Percentiles rank a stretch among this genome's conserved stretches.
phyloP scores from a whole-genome alignment of 768 basidiomycete genomes.

The Termitomyces heimii region DNA sequence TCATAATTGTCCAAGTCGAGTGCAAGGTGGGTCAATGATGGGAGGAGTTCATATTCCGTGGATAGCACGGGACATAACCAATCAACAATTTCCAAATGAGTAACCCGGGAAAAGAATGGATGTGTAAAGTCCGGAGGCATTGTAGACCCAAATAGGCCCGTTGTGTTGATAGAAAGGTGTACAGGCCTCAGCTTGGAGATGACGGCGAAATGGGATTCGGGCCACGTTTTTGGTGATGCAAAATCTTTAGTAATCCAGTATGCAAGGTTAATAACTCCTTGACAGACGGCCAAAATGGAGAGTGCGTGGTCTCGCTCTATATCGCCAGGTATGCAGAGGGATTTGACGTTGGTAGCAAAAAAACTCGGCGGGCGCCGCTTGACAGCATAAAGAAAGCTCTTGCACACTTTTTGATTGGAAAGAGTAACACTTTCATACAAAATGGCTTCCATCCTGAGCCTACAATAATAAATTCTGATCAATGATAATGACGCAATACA shows the following conservation, averaged over 20 bases:
- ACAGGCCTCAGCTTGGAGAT: conserved; percentile 15
- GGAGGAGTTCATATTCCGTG: conserved; percentile 10
- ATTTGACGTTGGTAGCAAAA: conserved; percentile 19
- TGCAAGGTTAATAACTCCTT: conserved; percentile 19
- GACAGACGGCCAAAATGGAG: conserved; percentile 17
- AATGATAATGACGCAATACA: neutral
- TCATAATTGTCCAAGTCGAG: conserved; percentile 16
- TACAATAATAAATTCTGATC: neutral
- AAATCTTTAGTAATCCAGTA: conserved; percentile 14
- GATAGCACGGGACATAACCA: conserved; percentile 12
- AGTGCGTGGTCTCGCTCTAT: conserved; percentile 11
- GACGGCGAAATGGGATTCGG: conserved; percentile 10
- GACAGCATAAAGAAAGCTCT: conserved; percentile 14
- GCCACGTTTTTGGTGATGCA: neutral
- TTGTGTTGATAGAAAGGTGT: conserved; percentile 18
- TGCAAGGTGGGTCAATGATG: conserved; percentile 19
- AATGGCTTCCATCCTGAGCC: conserved; percentile 17
- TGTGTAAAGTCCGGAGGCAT: conserved; percentile 14
- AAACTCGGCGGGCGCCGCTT: conserved; percentile 14
- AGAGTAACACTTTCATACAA: conserved; percentile 20
- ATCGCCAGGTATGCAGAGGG: conserved; percentile 20
- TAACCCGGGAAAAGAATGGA: conserved; percentile 19
- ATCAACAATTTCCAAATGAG: conserved; percentile 21
- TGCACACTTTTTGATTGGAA: conserved; percentile 9
- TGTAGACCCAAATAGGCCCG: conserved; percentile 15